These are phyloP conservation scores for Silene conica DNA, from an alignment of 148 eudicot genomes.

Conservation along the genomic window DNA sequence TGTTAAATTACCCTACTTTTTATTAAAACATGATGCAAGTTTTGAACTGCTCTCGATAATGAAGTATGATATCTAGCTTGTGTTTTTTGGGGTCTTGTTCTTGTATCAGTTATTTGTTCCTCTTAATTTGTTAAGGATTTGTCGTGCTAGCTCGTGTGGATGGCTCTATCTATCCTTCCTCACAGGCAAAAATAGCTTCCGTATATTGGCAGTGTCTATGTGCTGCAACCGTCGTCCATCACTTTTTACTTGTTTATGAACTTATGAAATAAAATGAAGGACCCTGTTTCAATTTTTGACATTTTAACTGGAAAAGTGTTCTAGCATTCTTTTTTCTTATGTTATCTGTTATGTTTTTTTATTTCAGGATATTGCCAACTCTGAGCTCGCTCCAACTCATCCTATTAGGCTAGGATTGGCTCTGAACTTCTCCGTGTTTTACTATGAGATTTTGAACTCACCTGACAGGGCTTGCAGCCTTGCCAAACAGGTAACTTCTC, in stretches of 20 bases:
- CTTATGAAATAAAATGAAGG: not conserved
- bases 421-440: constrained; percentile 75
- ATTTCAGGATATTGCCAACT: constrained; percentile 62
- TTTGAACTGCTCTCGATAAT: too few relatives aligned
- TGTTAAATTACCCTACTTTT: too few relatives aligned
- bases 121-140: not conserved
- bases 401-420: constrained; percentile 79
- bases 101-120: too few relatives aligned
- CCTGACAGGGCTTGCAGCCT: constrained; percentile 78
- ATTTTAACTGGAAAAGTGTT: not conserved
- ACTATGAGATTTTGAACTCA: constrained; percentile 78
- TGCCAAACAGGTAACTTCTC: constrained; percentile 50
- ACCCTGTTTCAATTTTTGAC: not conserved
- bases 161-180: not conserved
- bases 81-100: too few relatives aligned
- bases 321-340: not conserved
- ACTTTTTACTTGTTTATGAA: not conserved
- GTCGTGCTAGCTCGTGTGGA: not conserved
- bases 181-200: not conserved
- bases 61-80: too few relatives aligned
- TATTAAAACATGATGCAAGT: too few relatives aligned
- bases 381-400: constrained; percentile 62
- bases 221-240: not conserved
- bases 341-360: not conserved
- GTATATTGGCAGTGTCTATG: not conserved